Evolutionary conservation across 1,284 basidiomycete species (phyloP).

Genomic region (Cystobasidiaceae sp.): DNA sequence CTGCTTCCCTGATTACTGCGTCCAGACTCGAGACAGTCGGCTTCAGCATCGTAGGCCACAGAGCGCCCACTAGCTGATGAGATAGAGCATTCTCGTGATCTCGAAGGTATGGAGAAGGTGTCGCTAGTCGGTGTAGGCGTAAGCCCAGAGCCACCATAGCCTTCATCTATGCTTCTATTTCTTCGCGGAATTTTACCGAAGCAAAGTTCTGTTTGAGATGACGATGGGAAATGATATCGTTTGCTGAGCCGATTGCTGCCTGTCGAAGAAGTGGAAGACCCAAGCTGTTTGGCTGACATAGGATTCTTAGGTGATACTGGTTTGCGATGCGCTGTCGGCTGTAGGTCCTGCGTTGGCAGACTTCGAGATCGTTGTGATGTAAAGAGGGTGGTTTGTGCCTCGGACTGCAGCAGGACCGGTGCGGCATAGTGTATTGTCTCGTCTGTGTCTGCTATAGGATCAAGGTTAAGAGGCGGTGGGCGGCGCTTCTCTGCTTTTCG

Average conservation of each 20-base stretch:
- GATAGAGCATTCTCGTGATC: conserved; percentile 1
- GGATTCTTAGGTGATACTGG: conserved; percentile 2
- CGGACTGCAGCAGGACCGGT: conserved; percentile 3
- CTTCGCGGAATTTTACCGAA: neutral
- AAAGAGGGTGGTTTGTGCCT: conserved; percentile 2
- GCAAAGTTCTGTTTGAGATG: neutral
- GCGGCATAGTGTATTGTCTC: conserved; percentile 1
- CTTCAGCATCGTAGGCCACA: neutral
- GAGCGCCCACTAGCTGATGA: neutral
- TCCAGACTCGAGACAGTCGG: neutral
- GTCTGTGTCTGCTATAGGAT: neutral
- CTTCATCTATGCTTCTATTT: conserved; percentile 17
- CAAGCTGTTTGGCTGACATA: neutral
- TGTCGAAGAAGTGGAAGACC: conserved; percentile 1
- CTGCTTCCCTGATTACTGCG: neutral
- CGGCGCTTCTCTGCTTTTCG: neutral
- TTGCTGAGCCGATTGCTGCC: conserved; percentile 3
- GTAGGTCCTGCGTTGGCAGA: neutral
- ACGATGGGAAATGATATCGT: conserved; percentile 18
- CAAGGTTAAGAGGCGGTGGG: conserved; percentile 9
- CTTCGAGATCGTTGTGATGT: conserved; percentile 12
- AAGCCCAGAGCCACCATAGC: neutral
- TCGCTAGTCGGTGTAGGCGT: conserved; percentile 29
- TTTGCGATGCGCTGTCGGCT: conserved; percentile 1
- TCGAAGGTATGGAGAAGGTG: conserved; percentile 36